Conservation (phyloP, 805 yeast genomes). For the Citeromyces nyonsensis region DNA sequence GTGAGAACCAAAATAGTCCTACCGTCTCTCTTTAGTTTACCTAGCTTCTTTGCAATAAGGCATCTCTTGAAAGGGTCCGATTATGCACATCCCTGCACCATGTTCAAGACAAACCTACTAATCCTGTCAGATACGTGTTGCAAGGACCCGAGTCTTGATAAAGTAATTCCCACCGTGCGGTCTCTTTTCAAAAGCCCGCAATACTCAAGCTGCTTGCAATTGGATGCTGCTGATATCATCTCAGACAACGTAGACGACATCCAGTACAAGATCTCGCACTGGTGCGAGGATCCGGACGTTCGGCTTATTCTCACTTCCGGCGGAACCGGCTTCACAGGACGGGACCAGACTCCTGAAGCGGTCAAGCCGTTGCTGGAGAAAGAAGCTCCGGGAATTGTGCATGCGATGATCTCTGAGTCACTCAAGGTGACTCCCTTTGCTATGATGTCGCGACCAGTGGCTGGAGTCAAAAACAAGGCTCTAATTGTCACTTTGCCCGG, state of each 20-base stretch:
- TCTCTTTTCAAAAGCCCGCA: conserved; percentile 6
- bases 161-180: conserved; percentile 13
- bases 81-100: neutral
- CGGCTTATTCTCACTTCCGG: conserved; percentile 29
- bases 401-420: conserved; percentile 26
- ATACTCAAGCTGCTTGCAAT: conserved; percentile 1
- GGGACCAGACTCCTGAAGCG: conserved; percentile 37
- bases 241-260: conserved; percentile 20
- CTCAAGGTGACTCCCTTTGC: conserved; percentile 29
- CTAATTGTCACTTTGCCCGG: conserved; percentile 35
- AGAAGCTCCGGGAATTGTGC: conserved; percentile 33
- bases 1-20: no score
- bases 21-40: no score
- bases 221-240: conserved; percentile 9
- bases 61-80: no score
- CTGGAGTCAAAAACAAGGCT: conserved; percentile 22
- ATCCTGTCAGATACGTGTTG: conserved; percentile 24
- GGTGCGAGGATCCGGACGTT: conserved; percentile 7
- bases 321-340: conserved; percentile 32
- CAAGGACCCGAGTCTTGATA: conserved; percentile 15
- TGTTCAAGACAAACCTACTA: conserved; percentile 16
- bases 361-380: conserved; percentile 21
- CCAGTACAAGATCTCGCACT: conserved; percentile 12
- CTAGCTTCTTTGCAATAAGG: no score
- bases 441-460: conserved; percentile 31